A percentile compares a stretch with the other conserved stretches of the same genome.
phyloP scores from a whole-genome alignment of 768 basidiomycete genomes.

The Exidia glandulosa region DNA sequence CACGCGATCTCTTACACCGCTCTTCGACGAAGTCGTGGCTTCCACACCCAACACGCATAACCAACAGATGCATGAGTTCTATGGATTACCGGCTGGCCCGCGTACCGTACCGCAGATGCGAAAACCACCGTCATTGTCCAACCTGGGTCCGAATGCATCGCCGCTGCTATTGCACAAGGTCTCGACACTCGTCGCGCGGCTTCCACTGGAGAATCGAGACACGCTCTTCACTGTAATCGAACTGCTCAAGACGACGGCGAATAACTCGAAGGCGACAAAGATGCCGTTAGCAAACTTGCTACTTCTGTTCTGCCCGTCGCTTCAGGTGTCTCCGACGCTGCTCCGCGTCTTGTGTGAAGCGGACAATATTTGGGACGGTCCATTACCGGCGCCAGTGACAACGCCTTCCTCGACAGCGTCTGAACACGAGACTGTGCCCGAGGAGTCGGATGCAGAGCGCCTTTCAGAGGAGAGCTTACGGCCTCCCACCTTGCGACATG shows the following conservation, averaged over 20 bases:
- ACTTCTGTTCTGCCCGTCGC: constrained; percentile 77
- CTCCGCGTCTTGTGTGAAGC: constrained; percentile 65
- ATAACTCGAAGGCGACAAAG: constrained; percentile 60
- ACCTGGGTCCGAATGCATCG: constrained; percentile 57
- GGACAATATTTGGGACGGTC: constrained; percentile 49
- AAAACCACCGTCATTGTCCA: constrained; percentile 72
- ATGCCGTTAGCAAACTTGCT: constrained; percentile 89
- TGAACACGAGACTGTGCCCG: background rate
- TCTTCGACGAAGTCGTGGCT: constrained; percentile 57
- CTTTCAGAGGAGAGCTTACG: background rate
- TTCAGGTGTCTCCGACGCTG: constrained; percentile 67
- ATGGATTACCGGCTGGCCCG: constrained; percentile 25
- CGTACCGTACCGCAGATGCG: constrained; percentile 29
- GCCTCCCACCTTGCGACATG: background rate
- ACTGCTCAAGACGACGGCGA: constrained; percentile 66
- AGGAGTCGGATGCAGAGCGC: background rate
- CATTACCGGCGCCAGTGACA: background rate
- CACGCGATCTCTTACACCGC: constrained; percentile 55
- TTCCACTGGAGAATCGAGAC: constrained; percentile 76
- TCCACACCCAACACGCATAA: constrained; percentile 7
- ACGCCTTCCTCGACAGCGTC: background rate
- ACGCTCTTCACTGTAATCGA: constrained; percentile 74
- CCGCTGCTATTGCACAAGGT: constrained; percentile 49
- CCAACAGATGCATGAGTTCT: constrained; percentile 12
- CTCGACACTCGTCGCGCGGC: constrained; percentile 46